phyloP scores from a whole-genome alignment of 1,139 yeast genomes.

The Pichia sp. region DNA sequence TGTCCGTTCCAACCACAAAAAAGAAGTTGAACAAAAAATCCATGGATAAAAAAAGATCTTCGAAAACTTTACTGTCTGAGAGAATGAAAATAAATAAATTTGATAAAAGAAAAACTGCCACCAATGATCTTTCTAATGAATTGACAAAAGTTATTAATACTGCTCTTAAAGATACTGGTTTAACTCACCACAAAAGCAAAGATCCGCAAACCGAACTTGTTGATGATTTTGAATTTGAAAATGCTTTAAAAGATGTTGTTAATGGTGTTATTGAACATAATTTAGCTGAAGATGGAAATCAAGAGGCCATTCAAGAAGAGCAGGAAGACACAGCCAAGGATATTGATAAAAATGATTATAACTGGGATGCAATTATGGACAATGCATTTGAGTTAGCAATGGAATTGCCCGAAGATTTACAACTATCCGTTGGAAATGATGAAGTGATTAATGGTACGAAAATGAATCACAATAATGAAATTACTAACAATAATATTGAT shows the following conservation, averaged over 20 bases:
- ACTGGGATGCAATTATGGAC: slow-evolving; percentile 63
- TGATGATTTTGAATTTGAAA: slow-evolving; percentile 23
- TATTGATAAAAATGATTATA: slow-evolving; percentile 29
- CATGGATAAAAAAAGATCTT: neutral
- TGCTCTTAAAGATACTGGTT: slow-evolving; percentile 15
- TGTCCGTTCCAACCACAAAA: slow-evolving; percentile 7
- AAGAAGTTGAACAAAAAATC: slow-evolving; percentile 1
- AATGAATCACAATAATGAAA: slow-evolving; percentile 29
- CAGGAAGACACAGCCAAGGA: neutral
- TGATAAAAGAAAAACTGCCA: neutral
- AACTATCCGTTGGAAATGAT: slow-evolving; percentile 44
- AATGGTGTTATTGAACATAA: slow-evolving; percentile 34
- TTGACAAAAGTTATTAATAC: slow-evolving; percentile 18
- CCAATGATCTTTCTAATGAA: slow-evolving; percentile 11
- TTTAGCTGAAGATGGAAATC: slow-evolving; percentile 3
- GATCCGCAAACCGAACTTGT: neutral
- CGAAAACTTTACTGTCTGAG: neutral
- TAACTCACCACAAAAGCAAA: neutral
- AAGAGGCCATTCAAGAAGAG: neutral
- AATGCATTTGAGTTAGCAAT: slow-evolving; percentile 70
- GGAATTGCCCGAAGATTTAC: slow-evolving; percentile 54
- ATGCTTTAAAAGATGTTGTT: slow-evolving; percentile 36
- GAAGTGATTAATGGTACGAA: no score
- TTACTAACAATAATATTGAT: no score
- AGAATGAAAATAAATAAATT: neutral